Conservation (phyloP, 345 rosid genomes). For the Diplotaxis tenuifolia region DNA sequence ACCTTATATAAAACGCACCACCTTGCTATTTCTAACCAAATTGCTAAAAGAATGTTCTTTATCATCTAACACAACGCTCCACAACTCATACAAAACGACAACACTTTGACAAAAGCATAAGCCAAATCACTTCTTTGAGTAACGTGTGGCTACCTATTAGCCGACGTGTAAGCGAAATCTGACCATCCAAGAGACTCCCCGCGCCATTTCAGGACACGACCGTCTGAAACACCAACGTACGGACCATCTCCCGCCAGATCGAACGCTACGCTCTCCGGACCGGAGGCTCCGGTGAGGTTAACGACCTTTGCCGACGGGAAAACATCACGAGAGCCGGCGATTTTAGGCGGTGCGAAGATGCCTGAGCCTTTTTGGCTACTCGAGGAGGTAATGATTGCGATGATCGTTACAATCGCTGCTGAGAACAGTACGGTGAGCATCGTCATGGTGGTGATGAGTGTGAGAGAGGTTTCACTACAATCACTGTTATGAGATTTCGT, state of each 20-base stretch:
- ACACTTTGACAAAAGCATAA: neutral
- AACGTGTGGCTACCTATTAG: slow-evolving; percentile 35
- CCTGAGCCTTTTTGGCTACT: slow-evolving; percentile 14
- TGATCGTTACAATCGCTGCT: slow-evolving; percentile 16
- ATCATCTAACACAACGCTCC: neutral
- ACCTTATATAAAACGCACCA: too few species aligned
- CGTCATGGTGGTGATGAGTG: slow-evolving; percentile 30
- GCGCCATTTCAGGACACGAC: slow-evolving; percentile 65
- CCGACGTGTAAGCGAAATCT: slow-evolving; percentile 57
- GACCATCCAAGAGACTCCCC: slow-evolving; percentile 48
- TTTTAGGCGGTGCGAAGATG: slow-evolving; percentile 40
- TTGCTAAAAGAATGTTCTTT: neutral
- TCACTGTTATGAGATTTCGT: neutral
- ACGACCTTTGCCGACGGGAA: slow-evolving; percentile 43
- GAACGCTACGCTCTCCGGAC: slow-evolving; percentile 70
- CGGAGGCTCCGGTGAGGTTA: slow-evolving; percentile 49
- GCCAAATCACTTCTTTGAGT: neutral
- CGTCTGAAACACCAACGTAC: slow-evolving; percentile 66
- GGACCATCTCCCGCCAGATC: slow-evolving; percentile 58
- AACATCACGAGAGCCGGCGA: slow-evolving; percentile 39
- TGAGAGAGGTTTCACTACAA: neutral
- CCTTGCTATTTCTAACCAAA: too few species aligned
- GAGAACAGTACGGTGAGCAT: slow-evolving; percentile 3
- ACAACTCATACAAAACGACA: neutral
- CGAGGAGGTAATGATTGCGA: slow-evolving; percentile 25